These are phyloP conservation scores for Arthrobotrys pseudoclavata DNA, from an alignment of 2,329 filamentous ascomycete species.

Conservation along the genomic window DNA sequence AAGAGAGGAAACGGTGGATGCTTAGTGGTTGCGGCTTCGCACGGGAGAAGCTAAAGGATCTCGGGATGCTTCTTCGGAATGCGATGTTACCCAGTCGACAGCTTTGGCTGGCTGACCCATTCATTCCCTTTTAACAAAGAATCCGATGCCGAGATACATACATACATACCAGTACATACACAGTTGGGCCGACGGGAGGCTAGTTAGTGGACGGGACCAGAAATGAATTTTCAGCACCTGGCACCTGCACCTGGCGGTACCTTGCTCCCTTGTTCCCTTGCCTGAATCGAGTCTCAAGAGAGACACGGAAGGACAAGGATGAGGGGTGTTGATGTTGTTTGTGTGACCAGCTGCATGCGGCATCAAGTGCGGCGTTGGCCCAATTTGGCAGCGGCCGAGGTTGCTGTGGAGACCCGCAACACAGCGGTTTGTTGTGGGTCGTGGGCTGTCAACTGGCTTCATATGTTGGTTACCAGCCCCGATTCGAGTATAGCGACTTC, in stretches of 20 bases:
- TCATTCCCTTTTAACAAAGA: conserved; percentile 13
- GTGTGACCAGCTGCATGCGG: conserved; percentile 34
- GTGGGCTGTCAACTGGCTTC: conserved; percentile 23
- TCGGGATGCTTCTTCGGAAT: conserved; percentile 8
- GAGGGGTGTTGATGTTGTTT: conserved; percentile 12
- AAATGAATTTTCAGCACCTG: conserved; percentile 12
- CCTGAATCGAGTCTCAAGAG: background rate
- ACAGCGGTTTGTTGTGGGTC: conserved; percentile 53
- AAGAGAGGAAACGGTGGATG: conserved; percentile 17
- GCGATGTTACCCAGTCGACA: conserved; percentile 38
- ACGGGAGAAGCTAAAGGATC: conserved; percentile 9
- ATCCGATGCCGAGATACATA: conserved; percentile 18
- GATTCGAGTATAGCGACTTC: conserved; percentile 16
- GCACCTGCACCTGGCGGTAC: background rate
- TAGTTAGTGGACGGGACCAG: conserved; percentile 23
- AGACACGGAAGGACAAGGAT: background rate
- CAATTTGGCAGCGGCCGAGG: conserved; percentile 16
- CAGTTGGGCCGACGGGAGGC: conserved; percentile 27
- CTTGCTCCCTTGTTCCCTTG: no score
- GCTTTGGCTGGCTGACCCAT: conserved; percentile 21
- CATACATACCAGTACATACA: no score
- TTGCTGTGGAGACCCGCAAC: conserved; percentile 57
- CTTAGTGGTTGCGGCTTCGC: conserved; percentile 40
- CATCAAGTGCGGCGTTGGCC: conserved; percentile 29
- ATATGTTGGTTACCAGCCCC: conserved; percentile 28